Evolutionary conservation across 352 stramenopile genomes (phyloP).

Genomic region (Lagenidium giganteum): DNA sequence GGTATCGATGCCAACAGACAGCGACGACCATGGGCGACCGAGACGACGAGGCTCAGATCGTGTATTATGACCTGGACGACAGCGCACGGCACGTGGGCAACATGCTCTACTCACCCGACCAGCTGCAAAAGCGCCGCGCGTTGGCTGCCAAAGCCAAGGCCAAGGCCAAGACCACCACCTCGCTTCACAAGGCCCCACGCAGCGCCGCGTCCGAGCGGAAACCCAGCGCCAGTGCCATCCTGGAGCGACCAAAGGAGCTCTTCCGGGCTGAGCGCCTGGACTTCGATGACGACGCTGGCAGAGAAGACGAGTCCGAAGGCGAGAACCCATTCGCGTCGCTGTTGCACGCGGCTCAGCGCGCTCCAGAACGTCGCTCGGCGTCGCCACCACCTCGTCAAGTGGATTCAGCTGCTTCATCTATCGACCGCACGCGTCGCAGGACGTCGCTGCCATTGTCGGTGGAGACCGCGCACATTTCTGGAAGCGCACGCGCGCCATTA

Average conservation of each 20-base stretch:
- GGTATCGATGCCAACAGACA: no score
- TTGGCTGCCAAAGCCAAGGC: neutral
- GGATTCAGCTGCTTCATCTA: no score
- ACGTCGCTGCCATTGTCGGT: neutral
- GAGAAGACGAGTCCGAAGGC: constrained; percentile 18
- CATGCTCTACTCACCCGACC: constrained; percentile 18
- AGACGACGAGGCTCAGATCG: constrained; percentile 27
- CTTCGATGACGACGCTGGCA: constrained; percentile 23
- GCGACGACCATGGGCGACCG: no score
- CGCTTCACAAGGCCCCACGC: neutral
- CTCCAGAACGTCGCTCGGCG: neutral
- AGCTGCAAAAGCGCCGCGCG: neutral
- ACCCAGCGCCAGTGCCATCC: constrained; percentile 6
- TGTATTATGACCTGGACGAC: constrained; percentile 58
- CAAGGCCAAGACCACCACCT: neutral
- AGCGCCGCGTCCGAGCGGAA: neutral
- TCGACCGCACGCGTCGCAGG: neutral
- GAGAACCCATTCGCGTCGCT: constrained; percentile 65
- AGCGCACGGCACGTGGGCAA: constrained; percentile 12
- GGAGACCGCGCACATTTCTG: neutral
- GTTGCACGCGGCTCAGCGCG: constrained; percentile 19
- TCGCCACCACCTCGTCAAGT: neutral
- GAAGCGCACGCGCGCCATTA: neutral
- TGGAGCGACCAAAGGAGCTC: constrained; percentile 30
- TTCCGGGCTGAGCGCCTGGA: constrained; percentile 20